Percentiles rank a stretch among this genome's conserved stretches.
These are phyloP conservation scores for Aegle marmelos DNA, from an alignment of 345 rosid genomes.

Conservation along the genomic window DNA sequence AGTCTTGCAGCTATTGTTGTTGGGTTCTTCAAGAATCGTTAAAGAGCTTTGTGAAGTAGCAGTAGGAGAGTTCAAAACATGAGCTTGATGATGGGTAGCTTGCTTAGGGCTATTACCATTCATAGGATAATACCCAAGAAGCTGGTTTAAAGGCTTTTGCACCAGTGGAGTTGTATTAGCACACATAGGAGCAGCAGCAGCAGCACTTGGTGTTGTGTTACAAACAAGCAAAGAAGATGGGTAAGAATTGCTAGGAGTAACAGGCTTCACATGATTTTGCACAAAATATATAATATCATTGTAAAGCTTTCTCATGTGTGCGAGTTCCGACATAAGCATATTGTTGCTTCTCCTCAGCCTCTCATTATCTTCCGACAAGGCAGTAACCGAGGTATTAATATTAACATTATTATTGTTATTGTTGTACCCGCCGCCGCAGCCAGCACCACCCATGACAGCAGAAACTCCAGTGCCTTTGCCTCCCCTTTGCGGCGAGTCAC, in stretches of 20 bases:
- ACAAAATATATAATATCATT: conserved; percentile 88
- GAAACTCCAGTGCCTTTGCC: conserved; percentile 12
- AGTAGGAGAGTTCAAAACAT: conserved; percentile 35
- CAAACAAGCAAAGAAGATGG: conserved; percentile 47
- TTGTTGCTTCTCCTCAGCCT: conserved; percentile 74
- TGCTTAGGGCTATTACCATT: conserved; percentile 3
- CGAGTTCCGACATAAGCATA: conserved; percentile 75
- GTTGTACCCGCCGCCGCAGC: conserved; percentile 15
- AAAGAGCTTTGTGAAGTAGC: conserved; percentile 40
- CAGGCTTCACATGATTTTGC: conserved; percentile 89
- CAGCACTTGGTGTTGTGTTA: conserved; percentile 18
- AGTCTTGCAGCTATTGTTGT: conserved; percentile 38
- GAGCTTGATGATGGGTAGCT: conserved; percentile 15
- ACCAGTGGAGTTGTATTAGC: conserved; percentile 22
- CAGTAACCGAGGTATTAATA: conserved; percentile 38
- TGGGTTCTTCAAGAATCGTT: conserved; percentile 38
- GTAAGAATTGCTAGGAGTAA: conserved; percentile 56
- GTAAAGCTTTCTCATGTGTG: conserved; percentile 90
- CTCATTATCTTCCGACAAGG: conserved; percentile 79
- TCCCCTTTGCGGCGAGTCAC: conserved; percentile 54
- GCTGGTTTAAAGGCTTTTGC: conserved; percentile 47
- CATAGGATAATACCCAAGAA: conserved; percentile 35
- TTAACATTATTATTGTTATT: no score
- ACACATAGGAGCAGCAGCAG: conserved; percentile 18
- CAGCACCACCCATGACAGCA: conserved; percentile 2